These are phyloP conservation scores for Vaccinium corymbosum DNA, from an alignment of 148 eudicot genomes.

Conservation along the genomic window DNA sequence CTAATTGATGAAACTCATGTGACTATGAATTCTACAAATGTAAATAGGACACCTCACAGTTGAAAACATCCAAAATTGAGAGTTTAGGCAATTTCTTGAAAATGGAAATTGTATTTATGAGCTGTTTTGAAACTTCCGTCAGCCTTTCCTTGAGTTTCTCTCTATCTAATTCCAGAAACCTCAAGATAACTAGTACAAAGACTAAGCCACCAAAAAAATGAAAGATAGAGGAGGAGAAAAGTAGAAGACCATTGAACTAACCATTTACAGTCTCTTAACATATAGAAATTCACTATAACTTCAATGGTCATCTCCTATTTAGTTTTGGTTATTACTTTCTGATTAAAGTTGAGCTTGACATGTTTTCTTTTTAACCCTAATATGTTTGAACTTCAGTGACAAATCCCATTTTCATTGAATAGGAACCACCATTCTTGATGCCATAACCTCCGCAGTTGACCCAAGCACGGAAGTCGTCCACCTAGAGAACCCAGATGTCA, in stretches of 20 bases:
- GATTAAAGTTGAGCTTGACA: neutral
- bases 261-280: neutral
- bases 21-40: neutral
- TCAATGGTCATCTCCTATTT: neutral
- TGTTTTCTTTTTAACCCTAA: neutral
- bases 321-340: slow-evolving; percentile 2
- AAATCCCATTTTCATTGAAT: slow-evolving; percentile 14
- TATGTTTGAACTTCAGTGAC: neutral
- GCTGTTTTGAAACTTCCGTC: neutral
- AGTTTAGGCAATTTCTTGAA: neutral
- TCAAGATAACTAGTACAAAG: neutral
- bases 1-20: neutral
- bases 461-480: slow-evolving; percentile 51
- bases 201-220: neutral
- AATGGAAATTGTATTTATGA: neutral
- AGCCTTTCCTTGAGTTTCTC: neutral
- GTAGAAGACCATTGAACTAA: neutral
- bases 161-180: neutral
- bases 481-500: slow-evolving; percentile 45
- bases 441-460: slow-evolving; percentile 51
- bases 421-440: slow-evolving; percentile 75
- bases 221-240: neutral
- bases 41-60: no score
- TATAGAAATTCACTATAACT: neutral
- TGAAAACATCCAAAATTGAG: no score